Evolutionary conservation across 2,329 filamentous ascomycete species (phyloP).

Genomic region (Pseudogymnoascus destructans): DNA sequence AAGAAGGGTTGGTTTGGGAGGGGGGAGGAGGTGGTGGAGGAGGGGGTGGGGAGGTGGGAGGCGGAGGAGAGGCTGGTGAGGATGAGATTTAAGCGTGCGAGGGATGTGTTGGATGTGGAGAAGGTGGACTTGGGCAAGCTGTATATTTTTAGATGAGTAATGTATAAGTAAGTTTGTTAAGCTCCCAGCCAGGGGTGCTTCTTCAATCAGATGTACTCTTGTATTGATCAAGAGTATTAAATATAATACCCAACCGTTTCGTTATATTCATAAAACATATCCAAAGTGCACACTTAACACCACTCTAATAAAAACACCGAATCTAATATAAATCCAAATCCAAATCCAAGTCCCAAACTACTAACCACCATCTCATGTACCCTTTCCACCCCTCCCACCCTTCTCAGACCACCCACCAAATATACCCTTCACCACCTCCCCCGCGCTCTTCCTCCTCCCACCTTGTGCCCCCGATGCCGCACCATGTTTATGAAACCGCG

Average conservation of each 20-base stretch:
- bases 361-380: background rate
- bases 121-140: background rate
- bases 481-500: background rate
- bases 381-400: background rate
- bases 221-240: background rate
- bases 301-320: background rate
- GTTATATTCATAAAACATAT: background rate
- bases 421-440: background rate
- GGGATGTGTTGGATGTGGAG: conserved; percentile 16
- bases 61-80: conserved; percentile 25
- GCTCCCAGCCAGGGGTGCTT: background rate
- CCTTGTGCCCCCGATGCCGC: background rate
- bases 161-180: background rate
- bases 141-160: conserved; percentile 5
- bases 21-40: conserved; percentile 16
- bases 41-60: conserved; percentile 25
- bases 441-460: background rate
- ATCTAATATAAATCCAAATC: background rate
- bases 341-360: background rate
- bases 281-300: background rate
- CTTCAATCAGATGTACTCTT: background rate
- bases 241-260: background rate
- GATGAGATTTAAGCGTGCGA: conserved; percentile 21
- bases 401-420: background rate
- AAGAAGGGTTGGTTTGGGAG: conserved; percentile 22